Evolutionary conservation across 495 filamentous ascomycete species (phyloP), one percentile per base, ranked within the genome.

Genomic region (Neurospora sp.): DNA sequence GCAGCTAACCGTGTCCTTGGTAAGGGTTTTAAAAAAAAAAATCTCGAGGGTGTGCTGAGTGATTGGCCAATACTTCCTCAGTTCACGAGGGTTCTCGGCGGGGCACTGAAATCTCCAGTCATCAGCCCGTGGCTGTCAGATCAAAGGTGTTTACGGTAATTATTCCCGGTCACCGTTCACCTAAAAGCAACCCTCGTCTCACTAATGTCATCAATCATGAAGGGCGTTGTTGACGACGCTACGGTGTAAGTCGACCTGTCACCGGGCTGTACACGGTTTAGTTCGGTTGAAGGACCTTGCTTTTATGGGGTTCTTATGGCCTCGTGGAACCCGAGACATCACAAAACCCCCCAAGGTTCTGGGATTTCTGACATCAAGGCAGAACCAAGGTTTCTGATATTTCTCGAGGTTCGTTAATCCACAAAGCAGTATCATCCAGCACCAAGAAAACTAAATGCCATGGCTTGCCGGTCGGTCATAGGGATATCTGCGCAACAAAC

Each of bases 271-370:
- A 35, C 54, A 62, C 54, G 12, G 27, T 1, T 31, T 62, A 35
- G 2, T 31, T 62, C 54, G 54, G 54, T 62, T 16, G 54, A 62
- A 35, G 27, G 54, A 9, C 23, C 54, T 62, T 62, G 14, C 16
- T 42, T 54, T 71, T 10, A 12, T 54, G 27, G n/a, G 23, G 23
- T 31, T 71, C 70, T 35, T 71, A 14, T 46, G 10, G 20, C 38
- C 39, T 20, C 41, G 39, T 38, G 70, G 20, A 41, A 72, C 66
- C 73, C 72, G 73, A 74, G 71, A 72, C 73, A 42, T 39, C 31
- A 72, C 12, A 48, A 11, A 70, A 70, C 38, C 46, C 72, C 69
- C 73, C 71, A 59, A 59, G 11, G 11, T 59, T 59, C 48, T 31
- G 48, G 48, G 48, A 59, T 59, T 27, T 31, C 12, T 62, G 7